Evolutionary conservation across 2,329 filamentous ascomycete genomes (phyloP).

Genomic region (Magnaporthales sp.): DNA sequence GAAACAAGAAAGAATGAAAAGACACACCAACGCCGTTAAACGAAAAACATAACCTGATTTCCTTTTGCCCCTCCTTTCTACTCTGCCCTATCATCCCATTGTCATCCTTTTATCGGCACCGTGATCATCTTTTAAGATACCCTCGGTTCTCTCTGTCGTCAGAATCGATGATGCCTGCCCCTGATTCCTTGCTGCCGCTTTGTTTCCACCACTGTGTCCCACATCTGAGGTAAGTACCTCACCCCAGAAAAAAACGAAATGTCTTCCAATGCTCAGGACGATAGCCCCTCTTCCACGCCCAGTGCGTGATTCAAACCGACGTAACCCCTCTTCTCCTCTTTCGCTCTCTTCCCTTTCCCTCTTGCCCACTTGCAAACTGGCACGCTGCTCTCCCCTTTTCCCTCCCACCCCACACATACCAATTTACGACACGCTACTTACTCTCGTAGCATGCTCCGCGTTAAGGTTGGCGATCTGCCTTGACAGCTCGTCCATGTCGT

Average conservation of each 20-base stretch:
- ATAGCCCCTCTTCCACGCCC: neutral
- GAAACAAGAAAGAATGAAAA: neutral
- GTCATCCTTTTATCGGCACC: neutral
- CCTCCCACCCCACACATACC: neutral
- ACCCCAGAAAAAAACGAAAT: neutral
- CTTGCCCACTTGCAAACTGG: neutral
- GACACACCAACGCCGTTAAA: neutral
- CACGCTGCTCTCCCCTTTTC: neutral
- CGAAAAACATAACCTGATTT: neutral
- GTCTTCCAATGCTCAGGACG: neutral
- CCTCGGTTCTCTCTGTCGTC: neutral
- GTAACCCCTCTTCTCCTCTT: neutral
- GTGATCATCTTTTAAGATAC: neutral
- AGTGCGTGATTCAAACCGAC: neutral
- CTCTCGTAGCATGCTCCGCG: constrained; percentile 26
- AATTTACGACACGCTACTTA: constrained; percentile 28
- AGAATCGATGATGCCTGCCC: neutral
- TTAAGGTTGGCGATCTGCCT: constrained; percentile 46
- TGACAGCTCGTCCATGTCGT: constrained; percentile 58
- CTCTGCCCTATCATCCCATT: neutral
- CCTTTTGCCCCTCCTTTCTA: neutral
- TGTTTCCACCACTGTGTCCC: neutral
- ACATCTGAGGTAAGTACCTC: neutral
- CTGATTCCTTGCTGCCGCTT: neutral
- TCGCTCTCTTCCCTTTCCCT: neutral